These are phyloP conservation scores for Metschnikowia arizonensis DNA, from an alignment of 805 yeast genomes.

Conservation along the genomic window DNA sequence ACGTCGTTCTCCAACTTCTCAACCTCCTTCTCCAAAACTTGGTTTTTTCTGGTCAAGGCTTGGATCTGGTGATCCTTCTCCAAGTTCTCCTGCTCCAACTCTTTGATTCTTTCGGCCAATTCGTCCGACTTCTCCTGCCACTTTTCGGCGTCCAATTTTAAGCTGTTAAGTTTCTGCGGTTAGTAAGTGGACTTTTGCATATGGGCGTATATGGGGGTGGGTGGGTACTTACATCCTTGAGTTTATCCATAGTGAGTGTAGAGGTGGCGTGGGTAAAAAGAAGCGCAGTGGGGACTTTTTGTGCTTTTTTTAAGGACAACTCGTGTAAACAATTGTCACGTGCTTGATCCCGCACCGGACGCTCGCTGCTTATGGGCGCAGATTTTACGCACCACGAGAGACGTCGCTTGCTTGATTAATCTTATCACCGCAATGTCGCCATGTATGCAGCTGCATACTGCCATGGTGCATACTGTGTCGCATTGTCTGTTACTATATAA, in stretches of 20 bases:
- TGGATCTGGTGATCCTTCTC: slow-evolving; percentile 95
- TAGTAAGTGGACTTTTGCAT: slow-evolving; percentile 6
- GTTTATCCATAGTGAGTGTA: slow-evolving; percentile 47
- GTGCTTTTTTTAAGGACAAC: slow-evolving; percentile 13
- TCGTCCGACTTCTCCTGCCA: slow-evolving; percentile 98
- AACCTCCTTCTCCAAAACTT: slow-evolving; percentile 75
- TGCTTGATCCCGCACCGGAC: slow-evolving; percentile 10
- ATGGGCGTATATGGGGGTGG: background rate
- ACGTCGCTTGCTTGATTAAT: background rate
- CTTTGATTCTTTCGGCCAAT: slow-evolving; percentile 72
- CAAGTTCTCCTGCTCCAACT: slow-evolving; percentile 84
- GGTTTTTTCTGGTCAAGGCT: slow-evolving; percentile 87
- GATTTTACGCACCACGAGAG: background rate
- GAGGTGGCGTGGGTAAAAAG: slow-evolving; percentile 10
- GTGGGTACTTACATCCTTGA: slow-evolving; percentile 55
- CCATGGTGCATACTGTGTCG: background rate
- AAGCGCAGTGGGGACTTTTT: slow-evolving; percentile 10
- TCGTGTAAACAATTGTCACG: slow-evolving; percentile 21
- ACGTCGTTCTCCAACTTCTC: slow-evolving; percentile 76
- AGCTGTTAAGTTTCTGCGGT: slow-evolving; percentile 72
- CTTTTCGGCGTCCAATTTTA: slow-evolving; percentile 91
- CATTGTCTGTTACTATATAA: too few species aligned
- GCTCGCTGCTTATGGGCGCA: background rate
- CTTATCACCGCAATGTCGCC: background rate
- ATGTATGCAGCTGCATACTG: background rate